Conservation (phyloP, 1,284 basidiomycete species). For the Bjerkandera adusta region DNA sequence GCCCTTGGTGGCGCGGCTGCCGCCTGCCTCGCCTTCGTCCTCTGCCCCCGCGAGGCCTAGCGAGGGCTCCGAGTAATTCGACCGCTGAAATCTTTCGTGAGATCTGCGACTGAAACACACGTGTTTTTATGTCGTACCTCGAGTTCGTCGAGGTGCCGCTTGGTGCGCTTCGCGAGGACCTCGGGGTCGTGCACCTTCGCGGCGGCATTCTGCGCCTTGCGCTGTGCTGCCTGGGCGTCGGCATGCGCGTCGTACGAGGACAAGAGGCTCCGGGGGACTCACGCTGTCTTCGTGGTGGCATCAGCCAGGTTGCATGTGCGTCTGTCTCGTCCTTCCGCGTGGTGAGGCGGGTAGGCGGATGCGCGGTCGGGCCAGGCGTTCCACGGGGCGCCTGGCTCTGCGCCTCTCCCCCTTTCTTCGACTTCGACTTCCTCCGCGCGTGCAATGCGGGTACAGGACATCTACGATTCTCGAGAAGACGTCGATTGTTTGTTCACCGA, state of each 20-base stretch:
- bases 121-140: conserved; percentile 61
- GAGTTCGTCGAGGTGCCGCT: conserved; percentile 76
- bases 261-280: neutral
- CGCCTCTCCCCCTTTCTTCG: too few species aligned
- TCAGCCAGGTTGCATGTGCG: conserved; percentile 1
- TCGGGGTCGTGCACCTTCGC: conserved; percentile 48
- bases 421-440: too few species aligned
- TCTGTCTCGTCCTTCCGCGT: too few species aligned
- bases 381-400: too few species aligned
- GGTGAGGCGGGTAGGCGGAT: too few species aligned
- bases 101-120: neutral
- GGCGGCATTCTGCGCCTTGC: conserved; percentile 37
- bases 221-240: conserved; percentile 26
- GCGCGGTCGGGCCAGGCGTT: too few species aligned
- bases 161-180: conserved; percentile 69
- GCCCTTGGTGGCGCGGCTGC: conserved; percentile 46
- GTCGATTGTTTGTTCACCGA: too few species aligned
- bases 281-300: conserved; percentile 17
- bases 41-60: conserved; percentile 33
- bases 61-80: conserved; percentile 72
- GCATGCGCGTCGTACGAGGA: neutral
- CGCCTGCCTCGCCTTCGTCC: conserved; percentile 34
- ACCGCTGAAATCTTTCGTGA: conserved; percentile 44
- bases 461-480: too few species aligned
- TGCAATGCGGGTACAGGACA: too few species aligned